Base-by-base conservation (phyloP, 495 filamentous ascomycete genomes). In the Penicillium bovifimosum region DNA sequence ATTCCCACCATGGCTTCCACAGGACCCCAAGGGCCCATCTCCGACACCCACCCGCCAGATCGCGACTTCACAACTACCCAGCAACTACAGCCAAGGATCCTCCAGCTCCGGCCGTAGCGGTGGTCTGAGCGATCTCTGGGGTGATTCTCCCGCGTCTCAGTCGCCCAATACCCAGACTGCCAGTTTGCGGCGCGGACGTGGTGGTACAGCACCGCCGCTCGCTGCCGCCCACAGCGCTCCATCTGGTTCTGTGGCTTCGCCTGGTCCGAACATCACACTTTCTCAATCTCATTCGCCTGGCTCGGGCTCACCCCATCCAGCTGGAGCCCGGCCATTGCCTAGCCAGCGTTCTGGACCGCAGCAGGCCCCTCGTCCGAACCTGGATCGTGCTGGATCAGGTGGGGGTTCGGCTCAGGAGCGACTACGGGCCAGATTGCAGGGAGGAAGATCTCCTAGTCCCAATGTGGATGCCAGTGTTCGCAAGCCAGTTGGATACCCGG, bases 1-100 rank as follows among this genome's bases (percentile, higher is more conserved):
- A 0, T 90, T 90, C 62, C 93, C 93, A 7, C 69, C 75, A 53
- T 98, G 93, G 93, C 86, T 98, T 9, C 90, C 87, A 24, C 87
- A 86, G 11, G 89, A 90, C 59, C 90, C 91, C 5, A 89, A 87
- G 61, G 83, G 80, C 3, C 86, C 80, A 18, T 76, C 81, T 13
- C 80, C 78, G 28, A 75, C 83, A 18, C 77, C 81, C 0, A 52
- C 72, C 66, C 41, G 71, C 54, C 64, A 77, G 44, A 72, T 83
- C 35, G 73, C 76, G 63, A 72, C 80, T 55, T 75, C 77, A 56
- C 65, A 74, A 56, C 67, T 70, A 72, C 71, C 54, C 74, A 78
- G 80, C 27, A 74, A 39, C 53, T 64, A 67, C 38, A 66, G 68
- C 26, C 68, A 71, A 39, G 53, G 66, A 31, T 57, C 71, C 29